Conservation (phyloP, 192 early-diverging fungal genomes). For the Ramicandelaber brevisporus region DNA sequence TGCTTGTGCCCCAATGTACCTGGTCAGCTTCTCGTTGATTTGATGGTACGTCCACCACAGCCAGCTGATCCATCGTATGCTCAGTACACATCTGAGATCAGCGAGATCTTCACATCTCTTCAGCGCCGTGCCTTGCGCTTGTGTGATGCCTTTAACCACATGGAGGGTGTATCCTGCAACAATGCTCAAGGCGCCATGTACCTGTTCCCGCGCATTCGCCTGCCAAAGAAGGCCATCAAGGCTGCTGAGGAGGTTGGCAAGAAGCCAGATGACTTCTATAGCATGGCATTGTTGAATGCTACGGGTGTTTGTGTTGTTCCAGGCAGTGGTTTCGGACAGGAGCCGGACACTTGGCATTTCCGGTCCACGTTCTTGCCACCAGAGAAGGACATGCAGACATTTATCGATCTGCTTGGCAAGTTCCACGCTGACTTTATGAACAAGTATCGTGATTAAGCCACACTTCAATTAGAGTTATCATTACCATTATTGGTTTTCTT, state of each 20-base stretch:
- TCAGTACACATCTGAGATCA: constrained; percentile 43
- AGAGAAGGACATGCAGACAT: constrained; percentile 74
- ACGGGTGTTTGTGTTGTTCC: constrained; percentile 94
- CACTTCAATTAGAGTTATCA: no score
- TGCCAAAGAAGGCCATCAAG: constrained; percentile 51
- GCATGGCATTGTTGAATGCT: constrained; percentile 70
- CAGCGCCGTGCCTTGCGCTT: constrained; percentile 48
- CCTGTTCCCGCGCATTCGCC: constrained; percentile 59
- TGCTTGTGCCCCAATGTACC: constrained; percentile 81
- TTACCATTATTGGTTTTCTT: no score
- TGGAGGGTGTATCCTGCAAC: constrained; percentile 70
- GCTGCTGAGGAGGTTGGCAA: constrained; percentile 42
- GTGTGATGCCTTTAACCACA: constrained; percentile 45
- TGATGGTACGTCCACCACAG: constrained; percentile 79
- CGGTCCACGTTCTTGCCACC: constrained; percentile 88
- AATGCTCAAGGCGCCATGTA: constrained; percentile 90
- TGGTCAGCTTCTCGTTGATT: constrained; percentile 83
- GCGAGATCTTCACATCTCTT: constrained; percentile 54
- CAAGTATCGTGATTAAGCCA: no score
- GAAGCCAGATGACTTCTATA: constrained; percentile 73
- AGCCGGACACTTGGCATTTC: constrained; percentile 77
- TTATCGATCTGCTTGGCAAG: constrained; percentile 40
- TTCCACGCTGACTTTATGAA: constrained; percentile 70
- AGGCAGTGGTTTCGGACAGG: constrained; percentile 83
- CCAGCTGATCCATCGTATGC: constrained; percentile 52